Evolutionary conservation across 192 early-diverging fungal genomes (phyloP), one percentile per base, ranked within the genome.

Genomic region (Podila minutissima): DNA sequence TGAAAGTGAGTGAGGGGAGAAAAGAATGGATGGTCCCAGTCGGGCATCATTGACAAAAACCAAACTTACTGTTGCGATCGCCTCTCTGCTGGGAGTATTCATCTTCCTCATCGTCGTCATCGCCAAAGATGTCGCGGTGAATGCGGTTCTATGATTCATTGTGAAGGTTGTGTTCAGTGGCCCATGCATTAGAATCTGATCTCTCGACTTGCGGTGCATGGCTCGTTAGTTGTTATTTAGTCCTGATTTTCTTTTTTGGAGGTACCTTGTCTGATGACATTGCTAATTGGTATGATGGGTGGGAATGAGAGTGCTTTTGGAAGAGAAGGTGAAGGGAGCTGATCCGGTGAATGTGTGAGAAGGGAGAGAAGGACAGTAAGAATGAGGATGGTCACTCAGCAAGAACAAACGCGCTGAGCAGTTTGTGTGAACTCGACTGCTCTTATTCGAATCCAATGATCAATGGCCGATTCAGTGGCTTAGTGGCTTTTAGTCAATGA

Each of bases 241-340:
- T 61, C 31, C 29, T 61, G 64, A 24, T 57, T 28, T 32, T 26
- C 29, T 35, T 20, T 20, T 28, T 19, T 33, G 38, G 11, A 5
- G 28, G 61, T 76, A 76, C 74, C 74, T 76, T 65, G 63, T 76
- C 74, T 65, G 74, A 76, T 2, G 74, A 76, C 74, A 75, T 75
- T 32, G n/a, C 4, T n/a, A 9, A 3, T 26, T 12, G 22, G 24
- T 55, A 5, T 55, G 53, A 22, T 5, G 53, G 12, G 53, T 24
- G n/a, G 24, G 53, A 5, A 55, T 55, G 53, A 55, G 9, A 24
- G 22, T 55, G 53, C 24, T n/a, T 37, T 24, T 55, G 53, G 53
- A 8, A 24, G 53, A 24, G 9, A 10, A n/a, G 9, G 22, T 24
- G n/a, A 8, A 24, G 8, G 53, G n/a, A 24, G 53, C 53, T 55